Percentiles rank a stretch among this genome's conserved stretches.
Conservation (phyloP, 176 grass and related monocot species). For the Phragmites australis region DNA sequence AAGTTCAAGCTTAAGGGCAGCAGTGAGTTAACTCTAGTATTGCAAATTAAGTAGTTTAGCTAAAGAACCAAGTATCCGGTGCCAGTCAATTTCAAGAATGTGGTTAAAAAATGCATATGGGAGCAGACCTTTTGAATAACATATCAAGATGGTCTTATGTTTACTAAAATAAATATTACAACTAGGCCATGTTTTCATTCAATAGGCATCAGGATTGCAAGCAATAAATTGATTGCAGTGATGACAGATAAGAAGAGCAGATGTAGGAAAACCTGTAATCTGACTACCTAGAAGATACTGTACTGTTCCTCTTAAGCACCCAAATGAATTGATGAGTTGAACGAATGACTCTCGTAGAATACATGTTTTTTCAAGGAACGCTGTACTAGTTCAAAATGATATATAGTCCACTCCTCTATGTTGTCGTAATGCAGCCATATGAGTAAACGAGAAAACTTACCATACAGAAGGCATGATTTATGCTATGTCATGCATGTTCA, state of each 20-base stretch:
- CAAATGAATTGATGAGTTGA: background rate
- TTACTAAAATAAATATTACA: too few species aligned
- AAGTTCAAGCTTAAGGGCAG: too few species aligned
- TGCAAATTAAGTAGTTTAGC: background rate
- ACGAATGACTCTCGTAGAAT: too few species aligned
- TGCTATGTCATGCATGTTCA: background rate
- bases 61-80: background rate
- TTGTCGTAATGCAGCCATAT: background rate
- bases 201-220: too few species aligned
- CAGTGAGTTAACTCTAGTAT: background rate
- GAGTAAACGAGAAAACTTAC: background rate
- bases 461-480: background rate
- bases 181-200: background rate
- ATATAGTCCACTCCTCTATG: too few species aligned
- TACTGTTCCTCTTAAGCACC: background rate
- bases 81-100: background rate
- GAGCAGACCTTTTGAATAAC: background rate
- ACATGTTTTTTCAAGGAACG: too few species aligned
- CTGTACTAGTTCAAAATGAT: background rate
- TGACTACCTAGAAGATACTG: background rate
- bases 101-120: conserved; percentile 3
- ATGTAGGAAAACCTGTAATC: conserved; percentile 8
- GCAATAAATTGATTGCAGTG: background rate
- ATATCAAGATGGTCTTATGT: too few species aligned
- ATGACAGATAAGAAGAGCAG: background rate